Evolutionary conservation across 495 filamentous ascomycete genomes (phyloP).

Genomic region (Emericellopsis terricola): DNA sequence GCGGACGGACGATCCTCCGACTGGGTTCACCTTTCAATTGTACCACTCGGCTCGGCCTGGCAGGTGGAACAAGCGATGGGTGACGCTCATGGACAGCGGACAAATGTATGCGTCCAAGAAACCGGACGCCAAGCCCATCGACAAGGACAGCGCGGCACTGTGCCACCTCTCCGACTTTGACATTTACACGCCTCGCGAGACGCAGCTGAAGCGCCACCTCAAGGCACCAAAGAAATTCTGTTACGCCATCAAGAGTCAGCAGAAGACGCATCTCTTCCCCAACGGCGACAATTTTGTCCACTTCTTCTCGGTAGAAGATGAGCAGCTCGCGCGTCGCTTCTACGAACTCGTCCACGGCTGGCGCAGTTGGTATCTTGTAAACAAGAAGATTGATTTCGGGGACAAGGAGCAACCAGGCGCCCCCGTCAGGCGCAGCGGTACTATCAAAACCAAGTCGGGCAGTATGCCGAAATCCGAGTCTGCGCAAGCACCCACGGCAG

Average conservation of each 20-base stretch:
- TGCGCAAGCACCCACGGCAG: slow-evolving; percentile 15
- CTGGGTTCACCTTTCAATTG: slow-evolving; percentile 45
- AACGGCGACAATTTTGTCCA: slow-evolving; percentile 75
- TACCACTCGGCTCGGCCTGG: slow-evolving; percentile 65
- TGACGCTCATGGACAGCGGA: slow-evolving; percentile 56
- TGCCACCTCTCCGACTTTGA: slow-evolving; percentile 93
- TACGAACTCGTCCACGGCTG: slow-evolving; percentile 54
- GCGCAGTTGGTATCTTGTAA: slow-evolving; percentile 79
- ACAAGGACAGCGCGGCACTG: slow-evolving; percentile 47
- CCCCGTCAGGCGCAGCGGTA: slow-evolving; percentile 2
- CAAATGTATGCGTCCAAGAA: slow-evolving; percentile 65
- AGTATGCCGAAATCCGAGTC: slow-evolving; percentile 12
- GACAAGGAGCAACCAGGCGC: too few relatives aligned
- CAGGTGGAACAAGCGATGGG: slow-evolving; percentile 72
- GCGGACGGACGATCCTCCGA: slow-evolving; percentile 30
- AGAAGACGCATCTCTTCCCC: slow-evolving; percentile 73
- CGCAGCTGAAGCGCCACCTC: slow-evolving; percentile 40
- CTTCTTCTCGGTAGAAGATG: slow-evolving; percentile 71
- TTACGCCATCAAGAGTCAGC: slow-evolving; percentile 83
- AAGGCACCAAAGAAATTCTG: slow-evolving; percentile 65
- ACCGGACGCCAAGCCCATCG: slow-evolving; percentile 22
- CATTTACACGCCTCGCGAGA: slow-evolving; percentile 57
- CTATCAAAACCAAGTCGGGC: slow-evolving; percentile 2
- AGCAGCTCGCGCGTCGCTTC: slow-evolving; percentile 43
- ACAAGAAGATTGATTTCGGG: slow-evolving; percentile 25